These are phyloP conservation scores for Fusarium sp. DNA, from an alignment of 2,329 filamentous ascomycete species.

Conservation along the genomic window DNA sequence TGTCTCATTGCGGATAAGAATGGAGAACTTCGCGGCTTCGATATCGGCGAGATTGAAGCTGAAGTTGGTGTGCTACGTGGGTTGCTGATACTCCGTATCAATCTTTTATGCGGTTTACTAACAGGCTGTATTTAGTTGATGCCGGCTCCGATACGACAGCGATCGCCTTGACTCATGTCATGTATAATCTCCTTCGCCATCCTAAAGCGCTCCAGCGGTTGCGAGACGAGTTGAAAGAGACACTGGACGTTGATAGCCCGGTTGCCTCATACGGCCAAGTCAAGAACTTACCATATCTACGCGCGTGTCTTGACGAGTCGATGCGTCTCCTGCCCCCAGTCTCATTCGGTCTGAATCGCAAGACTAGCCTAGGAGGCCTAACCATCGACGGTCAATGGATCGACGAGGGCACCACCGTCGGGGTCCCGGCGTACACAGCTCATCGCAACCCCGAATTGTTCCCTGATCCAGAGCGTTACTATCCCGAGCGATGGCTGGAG, in stretches of 20 bases:
- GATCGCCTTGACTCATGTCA: constrained; percentile 61
- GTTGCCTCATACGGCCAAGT: not conserved
- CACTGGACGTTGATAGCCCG: not conserved
- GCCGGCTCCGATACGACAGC: constrained; percentile 63
- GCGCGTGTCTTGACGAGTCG: not conserved
- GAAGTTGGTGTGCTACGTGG: too few relatives aligned
- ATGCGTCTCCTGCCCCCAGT: not conserved
- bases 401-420: not conserved
- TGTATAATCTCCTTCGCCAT: constrained; percentile 46
- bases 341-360: not conserved
- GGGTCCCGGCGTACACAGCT: not conserved
- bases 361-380: not conserved
- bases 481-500: not conserved
- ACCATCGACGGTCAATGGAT: not conserved
- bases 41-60: too few relatives aligned
- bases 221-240: not conserved
- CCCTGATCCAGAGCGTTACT: not conserved
- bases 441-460: not conserved
- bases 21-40: not conserved
- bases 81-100: too few relatives aligned
- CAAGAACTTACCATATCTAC: not conserved
- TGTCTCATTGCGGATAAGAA: not conserved
- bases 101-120: too few relatives aligned
- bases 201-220: not conserved
- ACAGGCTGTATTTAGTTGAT: constrained; percentile 13